Evolutionary conservation across 352 stramenopile genomes (phyloP).

Genomic region (Phytophthora palmivora): DNA sequence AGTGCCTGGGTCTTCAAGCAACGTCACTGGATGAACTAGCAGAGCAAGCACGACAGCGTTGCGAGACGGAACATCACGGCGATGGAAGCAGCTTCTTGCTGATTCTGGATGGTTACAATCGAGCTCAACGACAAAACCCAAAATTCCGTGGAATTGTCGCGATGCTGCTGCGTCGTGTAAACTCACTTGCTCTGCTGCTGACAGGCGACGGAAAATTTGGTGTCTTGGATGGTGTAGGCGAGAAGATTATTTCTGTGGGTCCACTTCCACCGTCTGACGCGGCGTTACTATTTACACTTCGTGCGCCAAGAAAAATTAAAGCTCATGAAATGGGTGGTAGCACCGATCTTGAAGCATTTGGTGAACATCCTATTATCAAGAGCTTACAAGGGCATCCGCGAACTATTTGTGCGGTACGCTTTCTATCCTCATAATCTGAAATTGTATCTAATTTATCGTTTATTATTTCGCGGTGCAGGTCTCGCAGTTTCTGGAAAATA

Average conservation of each 20-base stretch:
- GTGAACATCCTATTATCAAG: conserved; percentile 71
- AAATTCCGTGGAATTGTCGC: conserved; percentile 55
- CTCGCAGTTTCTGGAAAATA: conserved; percentile 82
- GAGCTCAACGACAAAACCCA: conserved; percentile 46
- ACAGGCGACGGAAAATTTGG: conserved; percentile 80
- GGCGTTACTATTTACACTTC: conserved; percentile 78
- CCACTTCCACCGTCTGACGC: conserved; percentile 69
- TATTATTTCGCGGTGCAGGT: conserved; percentile 36
- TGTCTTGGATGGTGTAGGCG: conserved; percentile 78
- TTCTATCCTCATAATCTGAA: not conserved
- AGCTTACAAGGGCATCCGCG: conserved; percentile 66
- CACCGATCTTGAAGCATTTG: conserved; percentile 63
- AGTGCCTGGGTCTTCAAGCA: conserved; percentile 48
- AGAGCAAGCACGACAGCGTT: conserved; percentile 61
- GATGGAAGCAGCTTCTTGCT: conserved; percentile 63
- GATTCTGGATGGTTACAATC: conserved; percentile 82
- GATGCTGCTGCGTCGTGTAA: conserved; percentile 71
- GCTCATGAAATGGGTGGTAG: conserved; percentile 83
- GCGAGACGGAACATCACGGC: conserved; percentile 24
- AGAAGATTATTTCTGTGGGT: conserved; percentile 80
- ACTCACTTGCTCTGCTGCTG: conserved; percentile 63
- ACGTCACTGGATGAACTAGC: conserved; percentile 52
- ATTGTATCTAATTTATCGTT: not conserved
- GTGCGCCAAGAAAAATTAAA: conserved; percentile 76
- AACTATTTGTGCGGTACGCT: conserved; percentile 72